Evolutionary conservation across 495 filamentous ascomycete genomes (phyloP).

Genomic region (Penicillium cataractarum): DNA sequence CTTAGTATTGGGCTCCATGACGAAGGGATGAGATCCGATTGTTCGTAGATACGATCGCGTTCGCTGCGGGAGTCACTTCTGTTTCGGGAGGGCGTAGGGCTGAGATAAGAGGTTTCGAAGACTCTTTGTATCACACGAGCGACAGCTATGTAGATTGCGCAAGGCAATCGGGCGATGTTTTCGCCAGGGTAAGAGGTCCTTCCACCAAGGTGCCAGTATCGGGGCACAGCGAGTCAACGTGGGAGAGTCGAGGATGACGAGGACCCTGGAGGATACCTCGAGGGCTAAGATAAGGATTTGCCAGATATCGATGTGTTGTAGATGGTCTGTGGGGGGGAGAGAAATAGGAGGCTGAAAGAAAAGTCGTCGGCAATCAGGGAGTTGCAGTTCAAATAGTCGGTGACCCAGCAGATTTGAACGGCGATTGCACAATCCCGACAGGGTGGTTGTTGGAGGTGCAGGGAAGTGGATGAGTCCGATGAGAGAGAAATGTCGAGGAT

Average conservation of each 20-base stretch:
- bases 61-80: not conserved
- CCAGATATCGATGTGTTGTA: not conserved
- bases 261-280: constrained; percentile 20
- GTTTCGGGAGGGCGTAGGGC: not conserved
- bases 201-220: constrained; percentile 13
- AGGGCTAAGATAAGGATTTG: constrained; percentile 4
- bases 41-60: not conserved
- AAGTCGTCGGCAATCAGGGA: not conserved
- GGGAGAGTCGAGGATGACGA: constrained; percentile 10
- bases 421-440: constrained; percentile 9
- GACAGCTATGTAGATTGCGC: not conserved
- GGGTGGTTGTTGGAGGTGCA: not conserved
- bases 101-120: not conserved
- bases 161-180: not conserved
- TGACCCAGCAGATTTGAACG: not conserved
- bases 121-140: not conserved
- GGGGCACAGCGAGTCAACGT: not conserved
- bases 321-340: not conserved
- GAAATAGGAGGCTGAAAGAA: not conserved
- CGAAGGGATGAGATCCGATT: not conserved
- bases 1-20: constrained; percentile 2
- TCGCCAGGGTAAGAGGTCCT: not conserved
- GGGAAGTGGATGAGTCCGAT: constrained; percentile 2
- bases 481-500: constrained; percentile 18
- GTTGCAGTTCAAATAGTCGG: constrained; percentile 8